Percentiles rank a stretch among this genome's conserved stretches.
phyloP scores from a whole-genome alignment of 1,284 basidiomycete species.

The Cutaneotrichosporon mucoides region DNA sequence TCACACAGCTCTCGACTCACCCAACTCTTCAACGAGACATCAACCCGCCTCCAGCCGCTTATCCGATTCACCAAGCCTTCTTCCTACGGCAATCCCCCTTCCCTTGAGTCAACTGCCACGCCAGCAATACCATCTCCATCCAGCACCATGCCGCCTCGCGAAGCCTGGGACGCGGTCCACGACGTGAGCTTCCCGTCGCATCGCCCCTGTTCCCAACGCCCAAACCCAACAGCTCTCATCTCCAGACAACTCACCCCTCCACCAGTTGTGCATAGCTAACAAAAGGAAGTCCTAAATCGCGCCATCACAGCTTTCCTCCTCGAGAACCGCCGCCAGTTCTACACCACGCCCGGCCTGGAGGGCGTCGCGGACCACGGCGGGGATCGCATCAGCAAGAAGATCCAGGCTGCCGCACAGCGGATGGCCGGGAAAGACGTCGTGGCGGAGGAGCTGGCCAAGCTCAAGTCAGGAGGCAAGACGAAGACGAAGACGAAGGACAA shows the following conservation, averaged over 20 bases:
- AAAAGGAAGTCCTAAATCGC: neutral
- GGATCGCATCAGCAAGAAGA: conserved; percentile 31
- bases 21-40: too few species aligned
- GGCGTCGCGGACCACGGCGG: conserved; percentile 25
- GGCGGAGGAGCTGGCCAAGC: neutral
- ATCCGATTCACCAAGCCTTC: too few species aligned
- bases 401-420: conserved; percentile 13
- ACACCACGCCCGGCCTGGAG: conserved; percentile 16
- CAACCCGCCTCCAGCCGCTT: too few species aligned
- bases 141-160: neutral
- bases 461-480: too few species aligned
- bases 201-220: neutral
- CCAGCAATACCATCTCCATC: too few species aligned
- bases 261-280: conserved; percentile 5
- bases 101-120: too few species aligned
- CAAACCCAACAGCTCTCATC: neutral
- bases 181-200: neutral
- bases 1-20: neutral
- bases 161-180: neutral
- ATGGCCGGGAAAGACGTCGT: neutral
- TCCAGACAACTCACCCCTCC: neutral
- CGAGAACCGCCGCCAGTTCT: conserved; percentile 16
- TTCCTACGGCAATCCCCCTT: too few species aligned
- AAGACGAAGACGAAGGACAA: too few species aligned
- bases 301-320: neutral